Evolutionary conservation across 2,329 filamentous ascomycete species (phyloP).

Genomic region (Aspergillus brasiliensis): DNA sequence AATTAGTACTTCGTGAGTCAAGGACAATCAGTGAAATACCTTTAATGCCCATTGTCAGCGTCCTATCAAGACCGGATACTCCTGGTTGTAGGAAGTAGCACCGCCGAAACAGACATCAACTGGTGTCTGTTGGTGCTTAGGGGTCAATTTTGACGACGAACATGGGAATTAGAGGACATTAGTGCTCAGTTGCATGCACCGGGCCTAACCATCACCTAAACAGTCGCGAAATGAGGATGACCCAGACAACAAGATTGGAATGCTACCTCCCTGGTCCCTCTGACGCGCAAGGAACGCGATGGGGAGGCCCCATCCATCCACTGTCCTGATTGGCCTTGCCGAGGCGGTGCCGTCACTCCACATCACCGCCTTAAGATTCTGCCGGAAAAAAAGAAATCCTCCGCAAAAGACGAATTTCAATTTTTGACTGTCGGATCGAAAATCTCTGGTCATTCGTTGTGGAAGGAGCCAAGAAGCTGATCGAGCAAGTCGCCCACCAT

Average conservation of each 20-base stretch:
- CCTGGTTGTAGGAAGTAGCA: conserved; percentile 31
- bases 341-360: conserved; percentile 9
- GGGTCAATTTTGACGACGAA: conserved; percentile 3
- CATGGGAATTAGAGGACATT: conserved; percentile 3
- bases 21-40: conserved; percentile 30
- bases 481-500: conserved; percentile 49
- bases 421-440: conserved; percentile 1
- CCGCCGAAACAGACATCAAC: conserved; percentile 23
- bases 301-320: not conserved
- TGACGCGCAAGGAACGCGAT: conserved; percentile 38
- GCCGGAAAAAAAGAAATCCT: conserved; percentile 32
- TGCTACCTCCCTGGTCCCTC: conserved; percentile 31
- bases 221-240: conserved; percentile 17
- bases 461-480: not conserved
- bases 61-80: conserved; percentile 30
- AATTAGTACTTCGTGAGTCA: not conserved
- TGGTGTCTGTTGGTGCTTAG: conserved; percentile 7
- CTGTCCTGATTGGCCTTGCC: conserved; percentile 21
- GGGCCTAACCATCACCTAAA: conserved; percentile 3
- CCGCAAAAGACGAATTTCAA: conserved; percentile 7
- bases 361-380: conserved; percentile 37
- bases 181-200: conserved; percentile 2
- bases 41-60: conserved; percentile 49
- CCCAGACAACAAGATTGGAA: conserved; percentile 33
- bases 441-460: conserved; percentile 4